Conservation (phyloP, 352 stramenopile genomes). For the Lagenidium giganteum region DNA sequence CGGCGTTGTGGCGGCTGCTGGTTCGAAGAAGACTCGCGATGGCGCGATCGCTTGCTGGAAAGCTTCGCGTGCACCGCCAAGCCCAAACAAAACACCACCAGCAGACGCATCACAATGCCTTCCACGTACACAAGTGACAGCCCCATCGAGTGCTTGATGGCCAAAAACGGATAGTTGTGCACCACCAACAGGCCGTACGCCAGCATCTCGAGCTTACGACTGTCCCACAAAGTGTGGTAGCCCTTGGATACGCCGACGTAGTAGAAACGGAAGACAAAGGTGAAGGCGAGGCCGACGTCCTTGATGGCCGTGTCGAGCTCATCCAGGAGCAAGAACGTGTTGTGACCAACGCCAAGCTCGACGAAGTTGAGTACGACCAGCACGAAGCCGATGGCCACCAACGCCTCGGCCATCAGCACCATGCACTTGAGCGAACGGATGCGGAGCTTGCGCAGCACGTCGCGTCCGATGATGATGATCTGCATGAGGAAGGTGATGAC, state of each 20-base stretch:
- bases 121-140: too few species aligned
- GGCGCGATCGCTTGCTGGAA: too few species aligned
- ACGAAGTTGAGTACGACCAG: slow-evolving; percentile 3
- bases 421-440: slow-evolving; percentile 12
- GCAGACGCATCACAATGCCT: too few species aligned
- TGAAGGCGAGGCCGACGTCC: slow-evolving; percentile 10
- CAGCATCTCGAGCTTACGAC: slow-evolving; percentile 12
- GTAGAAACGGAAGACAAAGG: slow-evolving; percentile 26
- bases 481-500: slow-evolving; percentile 30
- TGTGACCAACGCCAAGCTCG: not conserved
- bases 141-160: slow-evolving; percentile 13
- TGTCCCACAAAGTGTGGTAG: slow-evolving; percentile 3
- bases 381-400: slow-evolving; percentile 1
- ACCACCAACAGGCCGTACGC: slow-evolving; percentile 17
- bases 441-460: slow-evolving; percentile 19
- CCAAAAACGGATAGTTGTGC: slow-evolving; percentile 20
- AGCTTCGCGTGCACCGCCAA: too few species aligned
- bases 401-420: slow-evolving; percentile 12
- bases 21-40: too few species aligned
- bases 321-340: not conserved
- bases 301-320: slow-evolving; percentile 14
- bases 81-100: too few species aligned
- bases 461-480: slow-evolving; percentile 23
- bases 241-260: slow-evolving; percentile 19
- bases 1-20: too few species aligned